Base-by-base conservation (phyloP, 352 stramenopile genomes). In the Globisporangium canariense region DNA sequence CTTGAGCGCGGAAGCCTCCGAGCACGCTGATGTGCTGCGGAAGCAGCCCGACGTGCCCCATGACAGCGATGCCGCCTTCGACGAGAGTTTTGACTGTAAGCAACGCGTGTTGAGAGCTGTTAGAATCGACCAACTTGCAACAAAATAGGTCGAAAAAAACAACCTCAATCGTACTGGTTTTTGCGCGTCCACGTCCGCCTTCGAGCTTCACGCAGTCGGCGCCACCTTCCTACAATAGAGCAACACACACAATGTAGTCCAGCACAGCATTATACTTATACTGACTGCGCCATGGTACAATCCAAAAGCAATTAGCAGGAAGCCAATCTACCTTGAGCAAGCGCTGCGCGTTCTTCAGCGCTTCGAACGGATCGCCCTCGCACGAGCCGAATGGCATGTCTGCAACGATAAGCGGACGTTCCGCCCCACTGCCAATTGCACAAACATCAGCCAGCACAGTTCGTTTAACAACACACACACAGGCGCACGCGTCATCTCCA, bases 381-480 rank as follows among this genome's bases (percentile, higher is more conserved):
- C 98, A 99, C 20, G 94, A 95, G 28, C 97, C 98, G 77, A 99
- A 99, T 5, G 98, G 98, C 93, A 99, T 98, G 73, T 99, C 98
- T 8, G 93, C 96, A 3, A 99, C 80, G 25, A 99, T 81, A 55
- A 99, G 76, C 36, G 97, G 95, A 41, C 85, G 83, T 14, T 75
- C 73, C 2, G 85, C 88, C 43, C 88, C 90, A 64, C 82, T 92
- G 49, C 3, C 28, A 57, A 0, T 30, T 9, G 45, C 49, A 49
- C 54, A 62, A 66, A 28, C 65, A 4, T 55, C 49, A 55, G 49
- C 49, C 34, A 18, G 25, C 25, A 36, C 22, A 54, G 6, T 53
- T 34, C 22, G 6, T 34, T 3, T 3, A 56, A 3, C 43, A 41
- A 16, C 16, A 20, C 45, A 63, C 4, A 51, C 0, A 16, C 32